Base-by-base conservation (phyloP, 495 filamentous ascomycete genomes). In the Neurospora sp. region DNA sequence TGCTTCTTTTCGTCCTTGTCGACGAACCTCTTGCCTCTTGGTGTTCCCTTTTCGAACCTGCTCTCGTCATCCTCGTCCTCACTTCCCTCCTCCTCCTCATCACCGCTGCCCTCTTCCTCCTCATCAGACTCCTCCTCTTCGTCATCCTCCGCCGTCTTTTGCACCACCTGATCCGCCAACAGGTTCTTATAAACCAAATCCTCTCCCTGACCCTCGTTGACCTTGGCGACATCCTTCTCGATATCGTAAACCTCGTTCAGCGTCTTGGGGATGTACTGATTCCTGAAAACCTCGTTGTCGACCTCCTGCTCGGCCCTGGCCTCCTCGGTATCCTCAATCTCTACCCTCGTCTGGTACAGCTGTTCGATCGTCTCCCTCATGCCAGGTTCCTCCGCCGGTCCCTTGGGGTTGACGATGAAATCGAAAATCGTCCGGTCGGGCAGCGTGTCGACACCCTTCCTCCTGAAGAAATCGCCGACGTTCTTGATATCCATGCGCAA, bases 401-500 rank as follows among this genome's bases (percentile, higher is more conserved):
- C 91, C 14, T 90, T 84, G 5, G 79, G 75, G 2, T 85, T 82
- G 2, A 89, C 91, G 75, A 97, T 90, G 81, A 97, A 98, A 69
- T 91, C 87, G 83, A 96, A 98, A 9, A 93, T 82, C 0, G 86
- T 82, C 31, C 89, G 88, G 77, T 98, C 94, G 4, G 89, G 79
- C 11, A 98, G 84, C 0, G 87, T 91, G 74, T 95, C 89, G 3
- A 98, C 93, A 69, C 91, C 92, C 78, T 96, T 91, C 4, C 92
- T 87, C 70, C 89, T 83, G 87, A 99, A 99, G 84, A 96, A 99
- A 78, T 96, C 93, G 60, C 88, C 90, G 3, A 96, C 88, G 78
- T 99, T 99, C 86, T 97, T 98, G 82, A 98, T 92, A 81, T 99
- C 96, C 93, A 97, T 98, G 23, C 95, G 89, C 74, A 98, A 84